Conservation (phyloP, 2,329 filamentous ascomycete species). For the Diaporthe velutina region DNA sequence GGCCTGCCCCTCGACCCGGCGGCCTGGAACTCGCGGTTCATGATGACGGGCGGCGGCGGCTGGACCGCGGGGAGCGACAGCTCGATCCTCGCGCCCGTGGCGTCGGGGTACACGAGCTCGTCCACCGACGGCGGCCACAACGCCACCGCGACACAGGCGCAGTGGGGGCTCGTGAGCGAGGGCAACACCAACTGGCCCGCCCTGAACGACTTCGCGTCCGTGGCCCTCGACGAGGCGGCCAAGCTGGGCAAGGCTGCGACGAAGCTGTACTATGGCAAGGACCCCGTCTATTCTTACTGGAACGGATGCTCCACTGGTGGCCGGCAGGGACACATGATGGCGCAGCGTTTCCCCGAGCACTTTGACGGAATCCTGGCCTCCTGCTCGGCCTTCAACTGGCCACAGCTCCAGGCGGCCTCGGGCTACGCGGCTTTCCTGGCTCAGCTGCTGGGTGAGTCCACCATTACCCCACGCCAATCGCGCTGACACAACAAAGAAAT, state of each 20-base stretch:
- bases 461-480: constrained; percentile 41
- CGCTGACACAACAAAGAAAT: not conserved
- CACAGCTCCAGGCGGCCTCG: constrained; percentile 47
- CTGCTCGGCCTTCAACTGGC: constrained; percentile 54
- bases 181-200: constrained; percentile 42
- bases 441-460: constrained; percentile 46
- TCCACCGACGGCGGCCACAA: constrained; percentile 45
- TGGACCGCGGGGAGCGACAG: constrained; percentile 38
- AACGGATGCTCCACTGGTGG: constrained; percentile 68
- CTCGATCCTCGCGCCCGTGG: constrained; percentile 15
- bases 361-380: constrained; percentile 67
- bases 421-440: constrained; percentile 51
- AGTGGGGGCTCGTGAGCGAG: constrained; percentile 29
- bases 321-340: constrained; percentile 64
- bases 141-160: constrained; percentile 31
- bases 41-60: constrained; percentile 29
- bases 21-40: constrained; percentile 27
- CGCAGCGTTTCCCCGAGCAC: constrained; percentile 64
- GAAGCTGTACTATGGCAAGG: constrained; percentile 59
- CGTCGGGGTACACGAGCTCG: constrained; percentile 33
- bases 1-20: constrained; percentile 22
- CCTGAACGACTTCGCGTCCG: constrained; percentile 50
- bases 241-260: constrained; percentile 62
- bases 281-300: constrained; percentile 63
- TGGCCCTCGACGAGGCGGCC: constrained; percentile 59